Base-by-base conservation (phyloP, 768 basidiomycete species). In the Boletus rubroflammeus region DNA sequence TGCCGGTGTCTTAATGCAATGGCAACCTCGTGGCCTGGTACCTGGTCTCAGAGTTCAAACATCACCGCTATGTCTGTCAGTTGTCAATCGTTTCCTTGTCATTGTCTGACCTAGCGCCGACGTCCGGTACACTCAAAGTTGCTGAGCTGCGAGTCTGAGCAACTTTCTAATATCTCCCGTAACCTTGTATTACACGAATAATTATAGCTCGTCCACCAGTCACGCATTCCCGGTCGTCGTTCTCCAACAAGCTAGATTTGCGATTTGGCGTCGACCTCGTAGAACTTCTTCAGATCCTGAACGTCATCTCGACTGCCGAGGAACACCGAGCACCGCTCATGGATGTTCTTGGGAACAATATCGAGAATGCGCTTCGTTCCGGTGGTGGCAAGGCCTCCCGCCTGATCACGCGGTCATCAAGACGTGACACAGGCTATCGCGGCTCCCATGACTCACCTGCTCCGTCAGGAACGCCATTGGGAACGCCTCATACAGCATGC, bases 401-500 rank as follows among this genome's bases (percentile, higher is more conserved):
- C 97, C 88, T 97, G 56, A 58, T 66, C 23, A 36, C 41, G 23
- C 23, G 17, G 28, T 46, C 42, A 49, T 53, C 6, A 25, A 13
- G 23, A 49, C 9, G n/a, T 40, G 21, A 0, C 32, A 50, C 35
- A 10, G 4, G 26, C 15, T 42, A 31, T 41, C 46, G 25, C n/a
- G 6, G 25, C 25, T 8, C 25, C 41, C 26, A n/a, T 39, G 45
- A 65, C 79, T 45, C 56, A 88, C 90, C 81, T 96, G 93, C 66
- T 98, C 95, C 3, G 85, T 93, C 68, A 98, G 73, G 75, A 87
- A 95, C 9, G 93, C 90, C 95, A 98, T 97, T 19, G 95, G 96
- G 80, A 97, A 98, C 3, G 93, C 96, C 73, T 98, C 97, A 63
- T 98, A 99, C 43, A 99, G 76, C 67, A 98, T 74, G 66, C 97